A percentile compares a stretch with the other conserved stretches of the same genome.
Conservation (phyloP, 345 rosid genomes). For the Eutrema japonicum region DNA sequence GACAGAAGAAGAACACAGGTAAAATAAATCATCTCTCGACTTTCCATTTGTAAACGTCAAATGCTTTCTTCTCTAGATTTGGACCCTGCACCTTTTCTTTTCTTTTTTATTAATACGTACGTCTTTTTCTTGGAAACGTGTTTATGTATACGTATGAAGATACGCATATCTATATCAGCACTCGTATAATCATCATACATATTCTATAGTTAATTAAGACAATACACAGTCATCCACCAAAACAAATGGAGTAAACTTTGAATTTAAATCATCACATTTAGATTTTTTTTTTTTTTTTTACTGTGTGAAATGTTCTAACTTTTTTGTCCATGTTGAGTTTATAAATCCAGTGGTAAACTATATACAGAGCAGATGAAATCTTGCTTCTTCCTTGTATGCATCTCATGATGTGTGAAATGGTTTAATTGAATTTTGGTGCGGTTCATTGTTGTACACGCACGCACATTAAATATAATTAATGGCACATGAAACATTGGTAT, state of each 20-base stretch:
- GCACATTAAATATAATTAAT: background rate
- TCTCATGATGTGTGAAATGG: constrained; percentile 9
- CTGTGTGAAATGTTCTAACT: too few species aligned
- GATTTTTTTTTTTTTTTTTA: too few species aligned
- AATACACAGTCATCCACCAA: constrained; percentile 28
- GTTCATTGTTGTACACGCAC: constrained; percentile 1
- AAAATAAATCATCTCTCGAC: constrained; percentile 9
- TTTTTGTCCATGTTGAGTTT: background rate
- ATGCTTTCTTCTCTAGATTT: constrained; percentile 40
- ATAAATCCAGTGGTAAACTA: constrained; percentile 17
- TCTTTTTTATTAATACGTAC: constrained; percentile 2
- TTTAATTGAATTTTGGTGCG: constrained; percentile 10
- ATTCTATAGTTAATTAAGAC: constrained; percentile 3
- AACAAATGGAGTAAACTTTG: constrained; percentile 5
- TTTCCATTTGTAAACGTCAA: constrained; percentile 6
- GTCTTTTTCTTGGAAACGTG: constrained; percentile 34
- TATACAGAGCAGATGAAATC: background rate
- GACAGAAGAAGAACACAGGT: constrained; percentile 78
- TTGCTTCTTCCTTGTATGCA: constrained; percentile 11
- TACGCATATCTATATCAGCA: constrained; percentile 21
- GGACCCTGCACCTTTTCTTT: constrained; percentile 25
- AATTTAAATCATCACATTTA: too few species aligned
- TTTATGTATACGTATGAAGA: constrained; percentile 38
- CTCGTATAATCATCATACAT: background rate
- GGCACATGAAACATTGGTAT: constrained; percentile 6